Evolutionary conservation across 192 early-diverging fungal genomes (phyloP), one percentile per base, ranked within the genome.

Genomic region (Coemansia sp.): DNA sequence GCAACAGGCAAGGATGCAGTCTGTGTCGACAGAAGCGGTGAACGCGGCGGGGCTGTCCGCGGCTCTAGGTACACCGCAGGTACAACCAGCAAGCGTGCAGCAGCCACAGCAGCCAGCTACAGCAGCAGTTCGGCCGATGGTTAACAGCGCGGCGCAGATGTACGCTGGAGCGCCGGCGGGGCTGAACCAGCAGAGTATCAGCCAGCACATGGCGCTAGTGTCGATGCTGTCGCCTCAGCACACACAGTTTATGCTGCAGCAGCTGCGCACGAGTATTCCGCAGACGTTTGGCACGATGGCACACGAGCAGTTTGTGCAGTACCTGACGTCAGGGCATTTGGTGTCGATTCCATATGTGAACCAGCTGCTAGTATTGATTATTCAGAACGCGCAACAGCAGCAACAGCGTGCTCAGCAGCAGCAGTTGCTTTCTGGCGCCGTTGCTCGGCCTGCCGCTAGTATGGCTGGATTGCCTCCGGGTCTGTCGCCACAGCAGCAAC

Each of bases 161-260:
- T 57, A 62, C 34, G 54, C 63, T 4, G 51, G 51, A 1, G 20
- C 26, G 12, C 51, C 51, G 51, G 51, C 23, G 14, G 23, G 14
- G 51, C 51, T 24, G 12, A 24, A 37, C 14, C 60, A 55, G n/a
- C 50, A 42, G 23, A 68, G 50, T 15, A 17, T 51, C 1, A 34
- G 21, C 1, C 75, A 78, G 51, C 75, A 78, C 28, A 23, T 72
- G 67, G 17, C 54, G 0, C 34, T 78, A 0, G 66, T 78, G 14
- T 31, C 51, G n/a, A 66, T 68, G 58, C 17, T 78, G 31, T 42
- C 46, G 0, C 42, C 55, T 24, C 62, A 54, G 15, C 66, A 72
- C 26, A 18, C 71, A 0, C 69, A 71, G 63, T 10, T 68, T 2
- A 38, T 71, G 28, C 36, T 64, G n/a, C 24, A n/a, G n/a, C 69